Base-by-base conservation (phyloP, 345 rosid genomes). In the Lagerstroemia speciosa region DNA sequence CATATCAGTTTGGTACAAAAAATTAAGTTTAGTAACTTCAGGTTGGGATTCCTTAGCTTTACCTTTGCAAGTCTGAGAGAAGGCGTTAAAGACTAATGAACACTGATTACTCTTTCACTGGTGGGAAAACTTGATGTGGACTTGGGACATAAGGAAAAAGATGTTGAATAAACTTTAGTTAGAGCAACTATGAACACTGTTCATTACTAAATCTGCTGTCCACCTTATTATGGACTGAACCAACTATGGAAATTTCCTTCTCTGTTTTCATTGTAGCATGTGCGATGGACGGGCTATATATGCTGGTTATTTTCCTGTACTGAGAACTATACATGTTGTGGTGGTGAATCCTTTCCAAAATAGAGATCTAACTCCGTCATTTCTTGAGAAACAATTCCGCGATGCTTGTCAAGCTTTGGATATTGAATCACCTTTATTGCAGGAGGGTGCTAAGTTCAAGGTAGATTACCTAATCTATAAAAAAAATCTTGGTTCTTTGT, bases 321-420 rank as follows among this genome's bases (percentile, higher is more conserved):
- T 82, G 40, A 76, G 82, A 75, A 69, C 76, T 45, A 62, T 91
- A 67, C 75, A 79, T 74, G 85, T 85, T 65, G 87, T 87, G 77
- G 88, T 89, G 45, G 97, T 93, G 75, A 84, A 78, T 76, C 89
- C 89, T 78, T 83, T 79, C 74, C 85, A 76, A 57, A 83, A 78
- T 74, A 84, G 84, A 84, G 97, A 89, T 64, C 50, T 89, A 72
- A 78, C 85, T 19, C 71, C 89, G 71, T 74, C 87, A 76, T 78
- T 87, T 74, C 89, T 93, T 46, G 94, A 93, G 76, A 86, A 76
- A 76, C 96, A 93, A 78, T 89, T 86, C 74, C 86, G 83, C 73
- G 97, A 93, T 81, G 90, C 96, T 73, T 89, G 98, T 75, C 85
- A 72, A 69, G 82, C 88, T 57, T 72, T 87, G 80, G 88, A 84